Percentiles rank a stretch among this genome's conserved stretches.
These are phyloP conservation scores for Teratosphaeria viscida DNA, from an alignment of 2,329 filamentous ascomycete species.

Conservation along the genomic window DNA sequence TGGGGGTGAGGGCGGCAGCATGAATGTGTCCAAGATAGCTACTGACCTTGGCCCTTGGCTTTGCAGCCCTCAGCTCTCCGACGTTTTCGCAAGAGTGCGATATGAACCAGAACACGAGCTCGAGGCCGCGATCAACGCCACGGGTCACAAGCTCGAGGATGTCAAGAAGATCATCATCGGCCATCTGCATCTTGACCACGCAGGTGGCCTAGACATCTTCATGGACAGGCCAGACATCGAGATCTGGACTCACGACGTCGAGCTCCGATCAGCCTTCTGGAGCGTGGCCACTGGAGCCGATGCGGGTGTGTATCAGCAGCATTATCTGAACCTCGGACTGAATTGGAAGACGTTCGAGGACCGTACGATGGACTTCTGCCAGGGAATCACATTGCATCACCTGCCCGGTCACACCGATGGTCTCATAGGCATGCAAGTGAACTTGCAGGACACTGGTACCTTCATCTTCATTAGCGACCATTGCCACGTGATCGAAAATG, in stretches of 20 bases:
- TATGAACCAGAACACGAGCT: constrained; percentile 27
- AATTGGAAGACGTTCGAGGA: constrained; percentile 30
- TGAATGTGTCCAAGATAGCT: neutral
- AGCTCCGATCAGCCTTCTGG: constrained; percentile 25
- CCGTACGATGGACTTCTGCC: constrained; percentile 24
- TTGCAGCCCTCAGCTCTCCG: constrained; percentile 23
- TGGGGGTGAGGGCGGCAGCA: neutral
- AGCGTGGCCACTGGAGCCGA: constrained; percentile 26
- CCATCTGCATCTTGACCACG: constrained; percentile 28
- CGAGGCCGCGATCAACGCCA: constrained; percentile 24
- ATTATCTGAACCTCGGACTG: constrained; percentile 25
- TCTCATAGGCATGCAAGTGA: constrained; percentile 27
- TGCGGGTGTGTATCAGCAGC: constrained; percentile 25
- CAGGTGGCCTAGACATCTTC: constrained; percentile 25
- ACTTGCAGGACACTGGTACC: constrained; percentile 24
- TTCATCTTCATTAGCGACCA: constrained; percentile 27
- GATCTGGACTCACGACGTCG: constrained; percentile 27
- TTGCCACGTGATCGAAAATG: constrained; percentile 28
- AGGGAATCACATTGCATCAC: constrained; percentile 28
- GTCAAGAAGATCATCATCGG: constrained; percentile 29
- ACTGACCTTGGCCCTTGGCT: constrained; percentile 6
- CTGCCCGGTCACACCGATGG: constrained; percentile 28
- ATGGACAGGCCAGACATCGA: constrained; percentile 25
- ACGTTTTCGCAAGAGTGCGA: constrained; percentile 24
- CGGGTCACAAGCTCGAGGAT: constrained; percentile 25